Evolutionary conservation across 1,284 basidiomycete species (phyloP).

Genomic region (Omphalotus olearius): DNA sequence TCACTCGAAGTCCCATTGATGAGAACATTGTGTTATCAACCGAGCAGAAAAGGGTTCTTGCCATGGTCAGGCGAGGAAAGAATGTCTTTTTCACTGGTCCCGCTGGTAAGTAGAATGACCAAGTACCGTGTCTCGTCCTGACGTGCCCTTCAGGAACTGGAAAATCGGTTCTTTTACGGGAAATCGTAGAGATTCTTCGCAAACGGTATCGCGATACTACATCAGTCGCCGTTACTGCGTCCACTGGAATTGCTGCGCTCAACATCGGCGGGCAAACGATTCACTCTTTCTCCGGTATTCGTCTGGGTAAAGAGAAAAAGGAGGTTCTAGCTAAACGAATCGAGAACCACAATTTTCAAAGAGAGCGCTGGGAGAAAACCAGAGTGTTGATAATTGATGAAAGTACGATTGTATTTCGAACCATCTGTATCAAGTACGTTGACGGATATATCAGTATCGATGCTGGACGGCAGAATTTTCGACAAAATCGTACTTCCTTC

Average conservation of each 20-base stretch:
- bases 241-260: slow-evolving; percentile 88
- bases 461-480: slow-evolving; percentile 88
- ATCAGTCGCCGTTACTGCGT: slow-evolving; percentile 87
- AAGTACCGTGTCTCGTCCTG: background rate
- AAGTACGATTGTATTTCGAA: slow-evolving; percentile 51
- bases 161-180: slow-evolving; percentile 86
- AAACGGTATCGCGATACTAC: slow-evolving; percentile 52
- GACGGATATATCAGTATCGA: slow-evolving; percentile 64
- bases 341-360: slow-evolving; percentile 61
- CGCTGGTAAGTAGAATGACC: slow-evolving; percentile 46
- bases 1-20: background rate
- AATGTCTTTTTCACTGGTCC: slow-evolving; percentile 80
- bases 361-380: slow-evolving; percentile 71
- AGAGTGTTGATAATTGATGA: slow-evolving; percentile 89
- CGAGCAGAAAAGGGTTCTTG: slow-evolving; percentile 32
- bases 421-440: slow-evolving; percentile 42
- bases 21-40: slow-evolving; percentile 25
- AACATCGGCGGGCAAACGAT: slow-evolving; percentile 89
- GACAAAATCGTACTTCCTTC: slow-evolving; percentile 71
- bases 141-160: slow-evolving; percentile 64
- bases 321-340: slow-evolving; percentile 60
- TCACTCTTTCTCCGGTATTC: slow-evolving; percentile 89
- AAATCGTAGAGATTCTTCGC: slow-evolving; percentile 68
- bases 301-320: slow-evolving; percentile 65
- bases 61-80: slow-evolving; percentile 26